Base-by-base conservation (phyloP, 768 basidiomycete genomes). In the Pulveroboletus sp. region DNA sequence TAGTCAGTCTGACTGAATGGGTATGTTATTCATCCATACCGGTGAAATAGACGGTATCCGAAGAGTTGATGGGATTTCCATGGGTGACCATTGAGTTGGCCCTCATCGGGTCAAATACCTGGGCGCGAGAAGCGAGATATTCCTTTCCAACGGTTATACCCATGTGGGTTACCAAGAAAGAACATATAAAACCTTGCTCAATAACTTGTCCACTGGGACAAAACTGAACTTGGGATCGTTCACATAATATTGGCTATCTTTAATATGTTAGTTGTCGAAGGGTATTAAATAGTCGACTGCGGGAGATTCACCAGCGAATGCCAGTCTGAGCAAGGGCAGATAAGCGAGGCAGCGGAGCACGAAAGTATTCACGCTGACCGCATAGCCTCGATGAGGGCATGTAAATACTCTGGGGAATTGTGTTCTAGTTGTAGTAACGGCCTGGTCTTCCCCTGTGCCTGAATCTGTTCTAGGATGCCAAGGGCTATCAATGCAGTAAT, bases 41-140 rank as follows among this genome's bases (percentile, higher is more conserved):
- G 7, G 93, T 83, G 62, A 98, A 94, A 64, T 97, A 96, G 12
- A 96, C 92, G 0, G 95, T 97, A 66, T 99, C 95, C 1, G 90
- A 89, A 1, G 89, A 89, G 54, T 86, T 80, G 26, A 83, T 74
- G 1, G 93, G 93, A 53, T 83, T 81, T 5, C 94, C 93, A 66
- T 86, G 85, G 11, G 82, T 68, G 39, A 94, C 77, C 24, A 79
- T 64, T 0, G 80, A 79, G 52, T 83, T 84, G 5, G 84, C 77
- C 65, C 80, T 83, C 4, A 61, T 52, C 0, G 89, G 75, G 58
- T 96, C 71, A 63, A 97, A 89, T 5, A 96, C 73, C 47, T 77
- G 78, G 1, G 95, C 93, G 18, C 96, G 80, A 27, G 78, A 76
- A 5, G 78, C 73, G 6, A 98, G 78, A 66, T 99, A 98, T 58